phyloP scores from a whole-genome alignment of 2,329 filamentous ascomycete genomes.

The Drechslerella dactyloides region DNA sequence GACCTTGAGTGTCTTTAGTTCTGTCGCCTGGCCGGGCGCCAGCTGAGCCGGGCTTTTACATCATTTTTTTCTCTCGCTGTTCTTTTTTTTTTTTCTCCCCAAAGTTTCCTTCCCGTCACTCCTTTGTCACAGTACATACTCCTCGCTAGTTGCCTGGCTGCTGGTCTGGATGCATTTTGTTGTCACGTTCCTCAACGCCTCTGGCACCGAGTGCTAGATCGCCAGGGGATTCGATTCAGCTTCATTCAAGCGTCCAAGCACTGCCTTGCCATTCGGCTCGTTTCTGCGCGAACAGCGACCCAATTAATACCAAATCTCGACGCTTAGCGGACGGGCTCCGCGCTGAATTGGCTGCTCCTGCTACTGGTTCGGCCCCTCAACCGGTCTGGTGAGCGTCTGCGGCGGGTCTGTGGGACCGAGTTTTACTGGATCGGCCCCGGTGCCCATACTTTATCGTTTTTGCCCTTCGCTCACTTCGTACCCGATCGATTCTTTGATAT shows the following conservation, averaged over 20 bases:
- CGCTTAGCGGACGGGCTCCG: neutral
- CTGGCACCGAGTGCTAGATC: slow-evolving; percentile 16
- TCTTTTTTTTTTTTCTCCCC: neutral
- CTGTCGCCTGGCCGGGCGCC: neutral
- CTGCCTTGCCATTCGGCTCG: neutral
- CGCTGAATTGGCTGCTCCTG: no score
- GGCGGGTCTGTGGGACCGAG: slow-evolving; percentile 1
- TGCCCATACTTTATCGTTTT: neutral
- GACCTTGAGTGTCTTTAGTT: neutral
- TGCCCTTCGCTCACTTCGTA: slow-evolving; percentile 5
- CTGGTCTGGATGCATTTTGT: neutral
- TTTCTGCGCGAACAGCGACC: neutral
- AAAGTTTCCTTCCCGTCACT: no score
- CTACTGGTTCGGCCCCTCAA: slow-evolving; percentile 1
- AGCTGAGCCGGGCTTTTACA: neutral
- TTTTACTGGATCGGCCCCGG: slow-evolving; percentile 7
- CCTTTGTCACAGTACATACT: no score
- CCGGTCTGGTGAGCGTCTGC: neutral
- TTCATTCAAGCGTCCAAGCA: slow-evolving; percentile 6
- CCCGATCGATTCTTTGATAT: neutral
- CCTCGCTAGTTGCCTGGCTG: neutral
- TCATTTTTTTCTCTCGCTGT: neutral
- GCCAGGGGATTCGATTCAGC: slow-evolving; percentile 19
- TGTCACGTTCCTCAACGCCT: slow-evolving; percentile 22
- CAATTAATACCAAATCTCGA: neutral